Evolutionary conservation across 805 yeast species (phyloP).

Genomic region (Zygosaccharomyces bisporus): DNA sequence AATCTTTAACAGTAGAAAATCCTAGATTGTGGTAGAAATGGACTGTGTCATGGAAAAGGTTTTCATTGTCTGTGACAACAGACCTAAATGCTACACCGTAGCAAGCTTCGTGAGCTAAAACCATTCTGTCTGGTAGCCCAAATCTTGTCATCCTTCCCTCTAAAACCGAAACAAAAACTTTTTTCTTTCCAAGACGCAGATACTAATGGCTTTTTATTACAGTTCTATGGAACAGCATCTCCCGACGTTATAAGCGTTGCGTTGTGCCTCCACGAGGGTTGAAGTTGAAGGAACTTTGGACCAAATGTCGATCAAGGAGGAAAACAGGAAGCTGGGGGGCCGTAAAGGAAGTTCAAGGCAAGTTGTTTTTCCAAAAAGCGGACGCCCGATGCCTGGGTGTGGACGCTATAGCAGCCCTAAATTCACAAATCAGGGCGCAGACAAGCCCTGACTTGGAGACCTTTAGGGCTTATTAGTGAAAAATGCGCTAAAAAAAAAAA

Average conservation of each 20-base stretch:
- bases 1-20: constrained; percentile 56
- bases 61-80: constrained; percentile 51
- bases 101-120: constrained; percentile 28
- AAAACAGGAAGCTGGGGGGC: constrained; percentile 6
- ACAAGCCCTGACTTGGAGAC: not conserved
- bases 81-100: constrained; percentile 56
- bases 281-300: not conserved
- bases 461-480: no score
- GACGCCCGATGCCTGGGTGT: not conserved
- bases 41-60: constrained; percentile 44
- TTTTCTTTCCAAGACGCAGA: not conserved
- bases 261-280: constrained; percentile 1
- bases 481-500: no score
- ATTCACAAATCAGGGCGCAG: not conserved
- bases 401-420: not conserved
- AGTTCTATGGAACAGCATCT: constrained; percentile 3
- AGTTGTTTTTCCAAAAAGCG: not conserved
- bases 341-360: constrained; percentile 2
- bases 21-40: constrained; percentile 61
- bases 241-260: constrained; percentile 8
- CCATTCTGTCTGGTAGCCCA: constrained; percentile 8
- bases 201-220: constrained; percentile 7
- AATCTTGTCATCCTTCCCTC: not conserved
- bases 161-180: not conserved
- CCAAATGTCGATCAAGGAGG: constrained; percentile 5